Base-by-base conservation (phyloP, 2,329 filamentous ascomycete species). In the Trichoderma semiorbis region DNA sequence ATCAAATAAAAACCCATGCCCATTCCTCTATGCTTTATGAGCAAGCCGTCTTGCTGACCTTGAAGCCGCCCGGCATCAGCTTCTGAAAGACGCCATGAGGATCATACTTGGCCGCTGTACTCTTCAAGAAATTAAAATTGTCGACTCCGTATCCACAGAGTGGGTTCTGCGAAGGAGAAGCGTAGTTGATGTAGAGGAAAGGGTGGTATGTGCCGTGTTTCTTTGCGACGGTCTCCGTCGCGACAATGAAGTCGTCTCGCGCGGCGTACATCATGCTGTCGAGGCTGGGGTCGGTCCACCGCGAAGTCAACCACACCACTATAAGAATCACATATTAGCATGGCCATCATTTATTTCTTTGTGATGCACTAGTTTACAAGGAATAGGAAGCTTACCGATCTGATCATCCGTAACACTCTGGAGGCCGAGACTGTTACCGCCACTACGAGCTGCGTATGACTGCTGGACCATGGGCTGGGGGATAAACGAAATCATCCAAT, bases 121-220 rank as follows among this genome's bases (percentile, higher is more conserved):
- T 66, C 70, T 75, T 76, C 43, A 83, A 72, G 43, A 73, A 77
- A 1, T 75, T 81, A 7, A 57, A 69, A 43, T 82, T 85, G 7
- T 78, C 76, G 16, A 75, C 69, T 0, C 83, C 83, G 69, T 84
- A 85, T 5, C 80, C 75, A 34, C 73, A 70, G 34, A 85, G 75
- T 2, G 81, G 80, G 50, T 81, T 76, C 72, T 85, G 83, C 24
- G 75, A 77, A 36, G 75, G 72, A 28, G 78, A 77, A 7, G 82
- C 83, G 71, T 85, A 85, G 75, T 85, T 85, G 66, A 85, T 78
- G 74, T 84, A 85, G 32, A 76, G 57, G 61, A 74, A 75, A 3
- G 71, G 68, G 24, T 18, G 39, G 39, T 70, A 72, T 3, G 68
- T 68, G 34, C 47, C 60, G 50, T 74, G 50, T 26, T 65, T 57